Conservation (phyloP, 768 basidiomycete species). For the Auricularia sp. region DNA sequence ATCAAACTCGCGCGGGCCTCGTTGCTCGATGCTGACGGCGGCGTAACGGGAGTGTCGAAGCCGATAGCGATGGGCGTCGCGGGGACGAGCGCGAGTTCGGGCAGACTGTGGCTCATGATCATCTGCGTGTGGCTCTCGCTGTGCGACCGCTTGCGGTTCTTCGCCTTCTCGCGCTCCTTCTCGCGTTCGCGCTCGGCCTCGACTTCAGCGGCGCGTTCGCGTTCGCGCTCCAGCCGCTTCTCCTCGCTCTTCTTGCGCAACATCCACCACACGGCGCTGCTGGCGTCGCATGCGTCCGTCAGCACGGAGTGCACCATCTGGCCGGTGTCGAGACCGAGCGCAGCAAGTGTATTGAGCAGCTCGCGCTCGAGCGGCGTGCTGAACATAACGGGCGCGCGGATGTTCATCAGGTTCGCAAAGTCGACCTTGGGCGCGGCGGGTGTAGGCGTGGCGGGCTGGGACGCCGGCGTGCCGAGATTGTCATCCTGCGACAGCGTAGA, state of each 20-base stretch:
- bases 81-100: neutral
- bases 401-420: conserved; percentile 51
- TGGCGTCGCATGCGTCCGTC: conserved; percentile 83
- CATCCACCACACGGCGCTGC: conserved; percentile 96
- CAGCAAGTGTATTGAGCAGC: conserved; percentile 62
- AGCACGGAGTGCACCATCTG: conserved; percentile 93
- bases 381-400: conserved; percentile 74
- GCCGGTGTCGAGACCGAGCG: conserved; percentile 81
- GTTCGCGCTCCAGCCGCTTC: conserved; percentile 27
- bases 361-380: conserved; percentile 73
- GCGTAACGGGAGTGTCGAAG: neutral
- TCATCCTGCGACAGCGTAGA: conserved; percentile 51
- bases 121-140: neutral
- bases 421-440: conserved; percentile 36
- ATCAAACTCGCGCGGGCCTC: neutral
- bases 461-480: conserved; percentile 34
- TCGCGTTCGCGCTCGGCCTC: conserved; percentile 3
- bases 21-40: neutral
- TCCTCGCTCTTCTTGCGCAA: conserved; percentile 71
- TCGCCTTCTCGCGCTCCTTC: neutral
- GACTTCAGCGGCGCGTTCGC: conserved; percentile 1
- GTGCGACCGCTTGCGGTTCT: too few relatives aligned
- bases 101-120: neutral
- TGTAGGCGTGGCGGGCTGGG: conserved; percentile 25
- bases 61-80: neutral